phyloP scores from a whole-genome alignment of 2,329 filamentous ascomycete genomes.

The Hypoxylon sp. region DNA sequence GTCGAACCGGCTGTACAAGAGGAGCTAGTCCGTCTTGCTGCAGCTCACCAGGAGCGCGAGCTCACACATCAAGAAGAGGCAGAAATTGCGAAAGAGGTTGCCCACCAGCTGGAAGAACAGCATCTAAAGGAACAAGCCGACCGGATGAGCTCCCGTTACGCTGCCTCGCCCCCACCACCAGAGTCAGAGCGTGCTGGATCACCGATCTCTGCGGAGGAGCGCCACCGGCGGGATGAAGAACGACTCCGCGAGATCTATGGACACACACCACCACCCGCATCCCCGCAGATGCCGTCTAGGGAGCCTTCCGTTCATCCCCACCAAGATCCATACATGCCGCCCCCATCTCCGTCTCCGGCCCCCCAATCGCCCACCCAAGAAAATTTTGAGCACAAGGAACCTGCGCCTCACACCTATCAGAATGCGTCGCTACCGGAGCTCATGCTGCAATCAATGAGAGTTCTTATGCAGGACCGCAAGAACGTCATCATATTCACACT shows the following conservation, averaged over 20 bases:
- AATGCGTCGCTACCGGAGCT: constrained; percentile 68
- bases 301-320: constrained; percentile 43
- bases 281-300: constrained; percentile 27
- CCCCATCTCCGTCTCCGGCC: constrained; percentile 46
- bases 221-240: constrained; percentile 63
- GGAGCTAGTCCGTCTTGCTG: constrained; percentile 71
- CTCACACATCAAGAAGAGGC: constrained; percentile 53
- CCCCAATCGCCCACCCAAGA: constrained; percentile 50
- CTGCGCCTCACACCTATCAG: constrained; percentile 54
- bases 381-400: constrained; percentile 54
- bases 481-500: constrained; percentile 72
- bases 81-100: constrained; percentile 56
- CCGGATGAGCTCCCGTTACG: constrained; percentile 52
- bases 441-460: constrained; percentile 67
- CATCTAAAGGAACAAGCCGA: constrained; percentile 50
- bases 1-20: constrained; percentile 72
- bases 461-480: constrained; percentile 71
- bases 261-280: constrained; percentile 50
- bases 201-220: constrained; percentile 46
- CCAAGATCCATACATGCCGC: constrained; percentile 49
- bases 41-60: constrained; percentile 60
- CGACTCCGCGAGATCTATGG: constrained; percentile 70
- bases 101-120: constrained; percentile 55
- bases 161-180: constrained; percentile 47
- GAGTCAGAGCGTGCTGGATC: constrained; percentile 50